These are phyloP conservation scores for Cyclotella kingstonii DNA, from an alignment of 108 stramenopile species.

Conservation along the genomic window DNA sequence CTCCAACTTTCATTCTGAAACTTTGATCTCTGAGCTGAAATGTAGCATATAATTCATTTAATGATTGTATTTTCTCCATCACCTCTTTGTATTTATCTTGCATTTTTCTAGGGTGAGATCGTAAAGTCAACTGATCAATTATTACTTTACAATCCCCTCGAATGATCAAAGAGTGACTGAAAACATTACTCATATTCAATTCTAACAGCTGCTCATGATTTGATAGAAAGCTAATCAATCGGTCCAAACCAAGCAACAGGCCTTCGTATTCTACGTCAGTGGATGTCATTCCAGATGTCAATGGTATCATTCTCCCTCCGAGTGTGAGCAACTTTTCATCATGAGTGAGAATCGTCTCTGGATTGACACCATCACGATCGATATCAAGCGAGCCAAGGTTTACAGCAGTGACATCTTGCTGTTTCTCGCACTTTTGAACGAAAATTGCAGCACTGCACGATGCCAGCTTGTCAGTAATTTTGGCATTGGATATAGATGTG, in stretches of 20 bases:
- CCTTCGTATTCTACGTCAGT: constrained; percentile 72
- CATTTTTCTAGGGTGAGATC: constrained; percentile 56
- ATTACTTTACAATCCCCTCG: constrained; percentile 78
- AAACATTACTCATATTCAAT: not conserved
- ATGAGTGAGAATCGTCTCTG: not conserved
- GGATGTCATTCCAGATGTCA: constrained; percentile 51
- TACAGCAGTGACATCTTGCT: too few relatives aligned
- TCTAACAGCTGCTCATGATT: not conserved
- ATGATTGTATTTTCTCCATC: constrained; percentile 15
- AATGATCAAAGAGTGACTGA: constrained; percentile 28
- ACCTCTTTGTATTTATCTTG: constrained; percentile 34
- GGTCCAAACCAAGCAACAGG: constrained; percentile 58
- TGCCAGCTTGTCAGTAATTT: constrained; percentile 22
- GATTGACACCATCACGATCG: not conserved
- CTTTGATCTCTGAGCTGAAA: too few relatives aligned
- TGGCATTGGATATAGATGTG: constrained; percentile 10
- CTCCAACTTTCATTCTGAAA: too few relatives aligned
- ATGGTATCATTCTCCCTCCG: constrained; percentile 39
- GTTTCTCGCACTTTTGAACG: too few relatives aligned
- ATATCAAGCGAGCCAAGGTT: not conserved
- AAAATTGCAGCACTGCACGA: constrained; percentile 43
- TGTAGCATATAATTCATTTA: constrained; percentile 13
- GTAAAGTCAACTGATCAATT: constrained; percentile 60
- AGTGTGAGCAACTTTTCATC: constrained; percentile 34
- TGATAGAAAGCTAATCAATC: constrained; percentile 19